These are phyloP conservation scores for Carnegiea gigantea DNA, from an alignment of 179 eudicot genomes.

Conservation along the genomic window DNA sequence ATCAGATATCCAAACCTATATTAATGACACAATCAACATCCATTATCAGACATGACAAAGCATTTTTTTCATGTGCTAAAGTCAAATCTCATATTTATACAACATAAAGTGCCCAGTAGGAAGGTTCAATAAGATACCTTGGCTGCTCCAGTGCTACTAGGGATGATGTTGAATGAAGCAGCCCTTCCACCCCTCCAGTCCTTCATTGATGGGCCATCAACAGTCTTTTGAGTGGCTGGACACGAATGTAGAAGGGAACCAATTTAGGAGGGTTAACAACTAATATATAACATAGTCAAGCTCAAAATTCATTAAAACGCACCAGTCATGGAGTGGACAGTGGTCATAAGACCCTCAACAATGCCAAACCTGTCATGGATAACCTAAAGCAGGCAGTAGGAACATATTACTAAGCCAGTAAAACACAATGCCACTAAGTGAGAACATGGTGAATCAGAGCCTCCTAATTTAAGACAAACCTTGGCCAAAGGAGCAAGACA, in stretches of 20 bases:
- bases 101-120: neutral
- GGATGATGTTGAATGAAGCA: conserved; percentile 84
- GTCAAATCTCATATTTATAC: neutral
- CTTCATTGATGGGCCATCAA: conserved; percentile 90
- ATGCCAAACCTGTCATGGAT: conserved; percentile 74
- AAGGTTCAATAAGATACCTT: conserved; percentile 48
- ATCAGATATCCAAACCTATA: too few species aligned
- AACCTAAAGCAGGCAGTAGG: conserved; percentile 33
- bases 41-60: neutral
- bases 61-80: neutral
- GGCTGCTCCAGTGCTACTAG: conserved; percentile 96
- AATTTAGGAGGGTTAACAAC: neutral
- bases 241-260: neutral
- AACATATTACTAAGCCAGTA: neutral
- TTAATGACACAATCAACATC: too few species aligned
- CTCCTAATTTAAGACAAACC: conserved; percentile 29
- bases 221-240: conserved; percentile 84
- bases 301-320: neutral
- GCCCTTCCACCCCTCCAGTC: conserved; percentile 99
- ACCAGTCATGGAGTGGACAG: conserved; percentile 76
- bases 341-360: conserved; percentile 86
- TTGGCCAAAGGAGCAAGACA: conserved; percentile 87
- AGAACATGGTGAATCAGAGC: neutral
- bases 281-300: neutral
- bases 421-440: neutral